Evolutionary conservation across 2,329 filamentous ascomycete genomes (phyloP), one percentile per base, ranked within the genome.

Genomic region (Aspergillus pseudoterreus): DNA sequence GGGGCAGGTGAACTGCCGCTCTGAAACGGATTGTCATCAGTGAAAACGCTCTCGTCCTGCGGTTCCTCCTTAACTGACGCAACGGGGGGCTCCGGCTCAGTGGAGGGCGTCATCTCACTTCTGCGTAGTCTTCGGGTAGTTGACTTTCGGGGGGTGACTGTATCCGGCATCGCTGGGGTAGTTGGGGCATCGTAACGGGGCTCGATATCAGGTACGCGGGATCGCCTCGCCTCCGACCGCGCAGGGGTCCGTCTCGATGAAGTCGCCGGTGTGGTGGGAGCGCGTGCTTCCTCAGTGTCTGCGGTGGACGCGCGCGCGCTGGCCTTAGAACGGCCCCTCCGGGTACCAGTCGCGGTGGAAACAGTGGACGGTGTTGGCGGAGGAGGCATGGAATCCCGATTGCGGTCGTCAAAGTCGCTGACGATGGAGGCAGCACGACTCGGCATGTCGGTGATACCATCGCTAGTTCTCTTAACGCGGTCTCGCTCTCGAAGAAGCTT

Each of bases 21-120:
- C 69, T 97, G 92, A 67, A 97, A 97, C 0, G 92, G 92, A 63
- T 97, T 97, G 49, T 96, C 90, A 60, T 86, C 82, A 1, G 87
- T 90, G 70, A 97, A 97, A 30, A 88, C 86, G 62, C 80, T 87
- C 32, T 81, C 80, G 6, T 80, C 78, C 36, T 64, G 67, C 6
- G 64, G 68, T 41, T 78, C 73, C 9, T 72, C 63, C 56, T 79
- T 81, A 15, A 75, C 56, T 15, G 60, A 67, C 6, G 72, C 65
- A 4, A 71, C 65, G 10, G 66, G 65, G n/a, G 67, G 61, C 21
- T 73, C 65, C 6, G 65, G 56, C 56, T 72, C 67, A 3, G 59
- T 70, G 2, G 71, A 70, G 11, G 71, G 70, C 17, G 67, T 61
- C 46, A 71, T 64, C 39, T 70, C 73, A 44, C 78, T 79, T 58